phyloP scores from a whole-genome alignment of 192 early-diverging fungal genomes.

The Coemansia sp. region DNA sequence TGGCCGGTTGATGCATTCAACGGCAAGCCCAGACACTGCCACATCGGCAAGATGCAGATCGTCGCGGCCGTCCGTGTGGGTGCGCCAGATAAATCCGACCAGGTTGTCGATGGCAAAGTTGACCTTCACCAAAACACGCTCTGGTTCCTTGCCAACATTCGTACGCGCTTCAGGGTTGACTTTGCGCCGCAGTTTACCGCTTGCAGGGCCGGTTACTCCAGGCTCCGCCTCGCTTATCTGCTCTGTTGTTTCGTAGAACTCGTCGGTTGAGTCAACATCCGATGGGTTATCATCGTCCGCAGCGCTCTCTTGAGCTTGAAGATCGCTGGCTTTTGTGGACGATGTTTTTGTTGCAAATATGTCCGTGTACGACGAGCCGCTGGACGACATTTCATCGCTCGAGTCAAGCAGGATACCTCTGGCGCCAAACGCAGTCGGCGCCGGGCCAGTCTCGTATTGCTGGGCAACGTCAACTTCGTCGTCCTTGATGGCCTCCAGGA shows the following conservation, averaged over 20 bases:
- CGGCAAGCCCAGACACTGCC: constrained; percentile 65
- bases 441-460: constrained; percentile 42
- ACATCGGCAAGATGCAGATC: constrained; percentile 54
- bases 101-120: constrained; percentile 53
- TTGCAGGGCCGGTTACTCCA: neutral
- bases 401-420: constrained; percentile 27
- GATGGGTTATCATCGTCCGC: neutral
- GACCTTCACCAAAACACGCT: constrained; percentile 42
- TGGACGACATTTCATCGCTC: neutral
- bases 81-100: constrained; percentile 53
- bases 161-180: constrained; percentile 14
- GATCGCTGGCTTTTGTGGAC: neutral
- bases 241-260: constrained; percentile 50
- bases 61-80: constrained; percentile 38
- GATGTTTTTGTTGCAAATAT: neutral
- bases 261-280: constrained; percentile 33
- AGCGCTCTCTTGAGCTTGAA: neutral
- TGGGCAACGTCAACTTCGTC: constrained; percentile 49
- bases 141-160: constrained; percentile 45
- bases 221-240: constrained; percentile 15
- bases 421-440: constrained; percentile 44
- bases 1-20: constrained; percentile 70
- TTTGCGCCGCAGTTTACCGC: constrained; percentile 35
- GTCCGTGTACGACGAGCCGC: constrained; percentile 3
- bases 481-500: constrained; percentile 55